These are phyloP conservation scores for Pyricularia grisea DNA, from an alignment of 2,329 filamentous ascomycete species.

Conservation along the genomic window DNA sequence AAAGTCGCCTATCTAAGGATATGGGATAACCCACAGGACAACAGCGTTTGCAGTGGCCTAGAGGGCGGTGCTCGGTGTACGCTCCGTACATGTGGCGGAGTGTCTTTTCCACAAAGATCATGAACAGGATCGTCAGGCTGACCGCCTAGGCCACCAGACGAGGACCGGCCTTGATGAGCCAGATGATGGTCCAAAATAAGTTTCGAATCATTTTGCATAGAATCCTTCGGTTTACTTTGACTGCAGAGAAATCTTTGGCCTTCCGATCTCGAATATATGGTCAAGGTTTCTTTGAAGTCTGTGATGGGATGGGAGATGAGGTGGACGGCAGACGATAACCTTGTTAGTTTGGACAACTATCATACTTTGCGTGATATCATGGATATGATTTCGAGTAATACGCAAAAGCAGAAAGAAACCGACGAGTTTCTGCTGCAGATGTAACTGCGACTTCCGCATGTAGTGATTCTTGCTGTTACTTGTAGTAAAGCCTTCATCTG, in stretches of 20 bases:
- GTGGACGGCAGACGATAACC: neutral
- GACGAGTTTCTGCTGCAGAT: neutral
- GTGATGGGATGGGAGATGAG: neutral
- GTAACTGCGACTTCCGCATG: neutral
- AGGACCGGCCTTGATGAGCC: neutral
- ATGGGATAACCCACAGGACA: neutral
- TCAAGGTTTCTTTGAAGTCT: neutral
- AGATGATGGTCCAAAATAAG: neutral
- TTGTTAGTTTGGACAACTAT: neutral
- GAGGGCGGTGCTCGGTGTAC: neutral
- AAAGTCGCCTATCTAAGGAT: neutral
- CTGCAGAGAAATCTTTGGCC: neutral
- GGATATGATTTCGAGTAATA: neutral
- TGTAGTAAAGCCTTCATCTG: neutral
- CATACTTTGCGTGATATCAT: neutral
- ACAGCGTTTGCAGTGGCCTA: neutral
- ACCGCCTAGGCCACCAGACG: neutral
- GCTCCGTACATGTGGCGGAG: neutral
- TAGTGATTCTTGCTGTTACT: neutral
- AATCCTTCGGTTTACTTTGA: neutral
- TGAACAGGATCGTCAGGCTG: neutral
- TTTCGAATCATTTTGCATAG: neutral
- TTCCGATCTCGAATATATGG: neutral
- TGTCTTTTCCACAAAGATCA: neutral
- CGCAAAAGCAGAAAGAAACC: neutral